phyloP scores from a whole-genome alignment of 2,329 filamentous ascomycete species.

The Macrophomina phaseolina region DNA sequence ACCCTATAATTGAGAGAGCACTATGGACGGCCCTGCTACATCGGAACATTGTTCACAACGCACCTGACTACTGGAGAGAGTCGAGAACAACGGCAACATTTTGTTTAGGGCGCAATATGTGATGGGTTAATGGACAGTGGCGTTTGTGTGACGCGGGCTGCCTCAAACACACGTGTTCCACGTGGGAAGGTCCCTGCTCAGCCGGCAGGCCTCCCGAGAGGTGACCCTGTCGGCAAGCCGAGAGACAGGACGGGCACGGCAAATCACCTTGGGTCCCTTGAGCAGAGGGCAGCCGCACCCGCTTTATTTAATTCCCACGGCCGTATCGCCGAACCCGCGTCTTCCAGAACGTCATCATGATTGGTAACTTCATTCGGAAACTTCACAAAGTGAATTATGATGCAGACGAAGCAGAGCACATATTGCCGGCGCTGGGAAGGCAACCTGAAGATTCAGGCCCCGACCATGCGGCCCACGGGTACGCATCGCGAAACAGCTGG shows the following conservation, averaged over 20 bases:
- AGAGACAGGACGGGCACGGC: neutral
- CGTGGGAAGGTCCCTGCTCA: constrained; percentile 22
- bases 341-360: neutral
- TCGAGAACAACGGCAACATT: constrained; percentile 5
- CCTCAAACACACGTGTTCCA: constrained; percentile 20
- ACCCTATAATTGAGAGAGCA: neutral
- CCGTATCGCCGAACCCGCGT: neutral
- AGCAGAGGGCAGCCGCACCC: neutral
- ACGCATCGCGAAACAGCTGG: neutral
- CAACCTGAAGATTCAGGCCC: neutral
- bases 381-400: neutral
- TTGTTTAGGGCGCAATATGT: constrained; percentile 16
- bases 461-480: neutral
- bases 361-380: neutral
- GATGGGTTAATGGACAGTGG: neutral
- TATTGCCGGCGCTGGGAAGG: neutral
- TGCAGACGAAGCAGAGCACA: constrained; percentile 5
- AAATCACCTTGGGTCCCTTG: neutral
- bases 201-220: neutral
- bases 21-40: neutral
- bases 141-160: constrained; percentile 15
- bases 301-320: neutral
- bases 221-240: constrained; percentile 2
- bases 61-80: neutral
- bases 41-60: constrained; percentile 6